These are phyloP conservation scores for Zizania palustris DNA, from an alignment of 202 grass and related monocot species.

Conservation along the genomic window DNA sequence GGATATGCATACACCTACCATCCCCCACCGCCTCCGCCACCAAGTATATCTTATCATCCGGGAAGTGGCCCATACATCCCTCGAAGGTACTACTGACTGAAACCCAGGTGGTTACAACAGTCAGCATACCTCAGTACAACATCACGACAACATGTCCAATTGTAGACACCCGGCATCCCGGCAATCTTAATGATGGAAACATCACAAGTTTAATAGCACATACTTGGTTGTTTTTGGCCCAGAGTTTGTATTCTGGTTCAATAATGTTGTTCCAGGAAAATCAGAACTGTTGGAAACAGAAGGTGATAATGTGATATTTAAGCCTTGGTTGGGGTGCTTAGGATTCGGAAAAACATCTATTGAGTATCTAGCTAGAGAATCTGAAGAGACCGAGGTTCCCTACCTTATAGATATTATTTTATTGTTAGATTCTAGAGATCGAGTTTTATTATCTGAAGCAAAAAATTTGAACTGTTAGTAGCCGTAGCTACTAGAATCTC, in stretches of 20 bases:
- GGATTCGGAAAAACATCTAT: too few relatives aligned
- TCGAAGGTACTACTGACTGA: constrained; percentile 42
- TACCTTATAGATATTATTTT: too few relatives aligned
- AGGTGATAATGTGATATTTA: background rate
- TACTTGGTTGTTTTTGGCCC: background rate
- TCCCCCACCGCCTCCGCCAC: background rate
- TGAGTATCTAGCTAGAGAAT: too few relatives aligned
- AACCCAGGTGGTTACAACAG: background rate
- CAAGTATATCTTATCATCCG: constrained; percentile 31
- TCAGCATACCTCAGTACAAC: background rate
- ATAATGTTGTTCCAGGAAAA: background rate
- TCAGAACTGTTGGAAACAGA: background rate
- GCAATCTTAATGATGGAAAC: background rate
- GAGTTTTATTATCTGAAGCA: too few relatives aligned
- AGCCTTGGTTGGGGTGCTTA: too few relatives aligned
- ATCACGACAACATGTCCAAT: background rate
- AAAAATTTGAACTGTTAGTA: too few relatives aligned
- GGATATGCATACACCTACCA: constrained; percentile 33
- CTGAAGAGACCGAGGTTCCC: too few relatives aligned
- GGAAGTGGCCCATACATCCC: constrained; percentile 14
- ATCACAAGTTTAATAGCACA: background rate
- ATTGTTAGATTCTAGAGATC: too few relatives aligned
- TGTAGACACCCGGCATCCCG: background rate
- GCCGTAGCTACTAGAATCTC: too few relatives aligned
- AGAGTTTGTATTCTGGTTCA: background rate